Conservation (phyloP, 2,329 filamentous ascomycete species). For the Trichoderma hamatum region DNA sequence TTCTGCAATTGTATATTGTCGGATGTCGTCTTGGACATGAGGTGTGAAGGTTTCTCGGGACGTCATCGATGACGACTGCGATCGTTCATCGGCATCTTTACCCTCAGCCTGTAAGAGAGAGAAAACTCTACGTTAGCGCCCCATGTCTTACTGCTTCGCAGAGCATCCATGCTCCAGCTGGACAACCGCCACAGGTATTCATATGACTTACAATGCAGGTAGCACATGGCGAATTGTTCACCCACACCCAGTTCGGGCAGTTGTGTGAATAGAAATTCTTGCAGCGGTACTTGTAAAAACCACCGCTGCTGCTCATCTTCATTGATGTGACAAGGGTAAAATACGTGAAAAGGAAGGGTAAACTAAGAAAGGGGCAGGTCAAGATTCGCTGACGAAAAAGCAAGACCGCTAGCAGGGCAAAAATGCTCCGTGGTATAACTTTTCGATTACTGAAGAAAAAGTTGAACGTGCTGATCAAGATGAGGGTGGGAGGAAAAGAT, state of each 20-base stretch:
- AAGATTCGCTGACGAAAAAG: not conserved
- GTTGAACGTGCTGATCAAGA: conserved; percentile 13
- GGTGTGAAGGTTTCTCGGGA: conserved; percentile 51
- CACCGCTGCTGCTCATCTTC: conserved; percentile 44
- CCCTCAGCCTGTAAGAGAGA: conserved; percentile 49
- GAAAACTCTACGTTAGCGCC: not conserved
- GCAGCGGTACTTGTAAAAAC: conserved; percentile 58
- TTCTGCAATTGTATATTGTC: conserved; percentile 54
- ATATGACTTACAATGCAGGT: conserved; percentile 51
- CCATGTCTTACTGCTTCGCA: not conserved
- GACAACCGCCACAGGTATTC: not conserved
- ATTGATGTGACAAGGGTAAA: not conserved
- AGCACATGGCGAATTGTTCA: conserved; percentile 54
- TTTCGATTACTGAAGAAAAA: not conserved
- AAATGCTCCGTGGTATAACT: not conserved
- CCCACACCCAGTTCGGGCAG: conserved; percentile 58
- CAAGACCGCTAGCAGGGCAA: not conserved
- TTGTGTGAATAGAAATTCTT: conserved; percentile 57
- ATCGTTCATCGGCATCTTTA: conserved; percentile 47
- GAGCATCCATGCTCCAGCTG: not conserved
- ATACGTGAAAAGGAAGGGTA: not conserved
- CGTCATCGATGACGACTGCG: conserved; percentile 34
- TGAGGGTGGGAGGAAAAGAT: not conserved
- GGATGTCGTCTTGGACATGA: conserved; percentile 47
- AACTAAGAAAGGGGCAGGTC: not conserved